Evolutionary conservation across 78 protist species (phyloP), one percentile per base, ranked within the genome.

Genomic region (Parvularia atlantis): DNA sequence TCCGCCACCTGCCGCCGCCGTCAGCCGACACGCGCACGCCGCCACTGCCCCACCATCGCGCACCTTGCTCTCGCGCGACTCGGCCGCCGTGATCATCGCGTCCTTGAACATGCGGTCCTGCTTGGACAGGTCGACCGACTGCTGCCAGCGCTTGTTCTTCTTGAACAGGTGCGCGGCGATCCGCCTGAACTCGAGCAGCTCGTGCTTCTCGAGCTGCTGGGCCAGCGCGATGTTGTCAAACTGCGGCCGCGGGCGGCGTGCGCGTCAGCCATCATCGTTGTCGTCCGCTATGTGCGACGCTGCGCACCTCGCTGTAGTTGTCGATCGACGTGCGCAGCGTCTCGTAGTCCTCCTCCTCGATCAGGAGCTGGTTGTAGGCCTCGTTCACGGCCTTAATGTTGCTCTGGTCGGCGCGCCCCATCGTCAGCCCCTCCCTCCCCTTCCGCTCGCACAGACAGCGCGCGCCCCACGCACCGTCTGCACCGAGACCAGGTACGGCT

Each of bases 301-400:
- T n/a, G n/a, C n/a, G n/a, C n/a, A n/a, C n/a, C n/a, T n/a, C n/a
- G 80, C 58, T 43, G 78, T 67, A 87, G 41, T 35, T 30, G 68
- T 79, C 97, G 63, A 98, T 71, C 16, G 91, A 77, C 54, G 28
- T 33, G 64, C 90, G 84, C 24, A 98, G 93, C 14, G 91, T 68
- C 28, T 79, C 93, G 72, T 64, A 91, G 83, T 98, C 99, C 60
- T 90, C 98, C 66, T 96, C 99, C 54, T 93, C 93, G 40, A 95
- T 84, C 73, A 78, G 87, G 63, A 97, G 62, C 57, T 75, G 83
- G 86, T 93, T 94, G 73, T 93, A 69, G 24, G 97, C 97, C 75
- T 95, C 96, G 73, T 97, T 96, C 68, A 97, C 92, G 20, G 80
- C 73, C 53, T 36, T 56, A 46, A 48, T 22, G 65, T 75, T 64